These are phyloP conservation scores for Closterium sp. DNA, from an alignment of 139 green algal genomes.

Conservation along the genomic window DNA sequence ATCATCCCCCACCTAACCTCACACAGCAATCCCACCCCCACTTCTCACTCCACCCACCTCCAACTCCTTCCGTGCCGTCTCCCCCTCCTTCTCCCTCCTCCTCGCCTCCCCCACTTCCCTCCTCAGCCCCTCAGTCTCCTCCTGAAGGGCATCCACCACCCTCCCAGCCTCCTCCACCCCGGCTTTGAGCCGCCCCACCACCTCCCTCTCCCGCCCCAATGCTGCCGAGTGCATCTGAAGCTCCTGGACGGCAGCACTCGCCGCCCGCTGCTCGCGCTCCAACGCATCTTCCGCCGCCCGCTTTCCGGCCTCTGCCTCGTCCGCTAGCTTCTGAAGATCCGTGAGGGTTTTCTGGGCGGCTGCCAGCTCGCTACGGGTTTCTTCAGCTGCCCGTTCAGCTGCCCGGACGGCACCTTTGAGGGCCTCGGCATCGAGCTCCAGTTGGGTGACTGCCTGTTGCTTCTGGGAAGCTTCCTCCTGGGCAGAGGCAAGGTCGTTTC, in stretches of 20 bases:
- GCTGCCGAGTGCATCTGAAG: not conserved
- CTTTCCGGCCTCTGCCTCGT: not conserved
- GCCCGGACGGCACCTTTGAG: not conserved
- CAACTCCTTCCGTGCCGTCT: not conserved
- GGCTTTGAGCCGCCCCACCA: not conserved
- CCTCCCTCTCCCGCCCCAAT: not conserved
- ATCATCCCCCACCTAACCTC: not conserved
- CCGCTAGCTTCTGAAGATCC: not conserved
- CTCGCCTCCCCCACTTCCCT: not conserved
- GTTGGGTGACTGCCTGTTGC: not conserved
- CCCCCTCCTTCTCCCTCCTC: not conserved
- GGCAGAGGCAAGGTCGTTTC: not conserved
- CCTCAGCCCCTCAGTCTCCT: not conserved
- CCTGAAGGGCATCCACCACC: not conserved
- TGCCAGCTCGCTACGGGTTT: not conserved
- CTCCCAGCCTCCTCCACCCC: not conserved
- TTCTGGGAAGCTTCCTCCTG: not conserved
- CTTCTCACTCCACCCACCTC: not conserved
- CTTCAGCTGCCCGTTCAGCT: not conserved
- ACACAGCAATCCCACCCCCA: not conserved
- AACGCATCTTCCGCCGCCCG: not conserved
- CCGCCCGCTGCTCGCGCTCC: not conserved
- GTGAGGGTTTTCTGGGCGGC: not conserved
- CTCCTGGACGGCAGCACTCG: not conserved
- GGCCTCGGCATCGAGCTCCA: not conserved